Evolutionary conservation across 192 early-diverging fungal genomes (phyloP).

Genomic region (Backusella sp.): DNA sequence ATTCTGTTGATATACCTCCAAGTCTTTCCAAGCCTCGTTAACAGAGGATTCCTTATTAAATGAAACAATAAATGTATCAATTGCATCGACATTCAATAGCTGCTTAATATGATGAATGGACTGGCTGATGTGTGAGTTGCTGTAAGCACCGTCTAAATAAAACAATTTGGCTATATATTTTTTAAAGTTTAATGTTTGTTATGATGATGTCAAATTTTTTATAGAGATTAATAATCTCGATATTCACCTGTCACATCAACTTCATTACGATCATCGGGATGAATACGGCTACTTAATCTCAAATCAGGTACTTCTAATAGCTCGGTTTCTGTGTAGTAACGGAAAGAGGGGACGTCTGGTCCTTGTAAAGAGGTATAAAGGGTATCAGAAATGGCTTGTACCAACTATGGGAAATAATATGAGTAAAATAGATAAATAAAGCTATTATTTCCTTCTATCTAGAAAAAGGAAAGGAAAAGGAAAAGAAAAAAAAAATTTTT

Average conservation of each 20-base stretch:
- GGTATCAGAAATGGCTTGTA: conserved; percentile 48
- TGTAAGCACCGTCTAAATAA: conserved; percentile 8
- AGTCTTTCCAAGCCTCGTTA: conserved; percentile 33
- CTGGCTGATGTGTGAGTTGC: conserved; percentile 11
- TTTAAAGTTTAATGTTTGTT: conserved; percentile 25
- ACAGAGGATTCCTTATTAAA: conserved; percentile 16
- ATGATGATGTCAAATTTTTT: conserved; percentile 11
- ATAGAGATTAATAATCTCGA: background rate
- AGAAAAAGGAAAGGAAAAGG: background rate
- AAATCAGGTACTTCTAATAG: conserved; percentile 45
- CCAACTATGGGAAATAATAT: conserved; percentile 31
- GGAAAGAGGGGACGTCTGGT: conserved; percentile 36
- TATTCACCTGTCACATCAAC: conserved; percentile 29
- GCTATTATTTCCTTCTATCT: background rate
- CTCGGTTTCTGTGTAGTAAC: conserved; percentile 36
- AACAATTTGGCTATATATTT: conserved; percentile 36
- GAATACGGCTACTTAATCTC: conserved; percentile 39
- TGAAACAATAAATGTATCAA: conserved; percentile 35
- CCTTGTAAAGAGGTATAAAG: conserved; percentile 37
- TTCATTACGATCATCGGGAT: conserved; percentile 26
- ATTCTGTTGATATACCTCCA: conserved; percentile 31
- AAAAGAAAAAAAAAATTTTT: background rate
- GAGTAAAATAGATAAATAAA: background rate
- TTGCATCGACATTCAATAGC: conserved; percentile 25
- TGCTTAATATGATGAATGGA: conserved; percentile 24